These are phyloP conservation scores for Tylopilus vinaceipallidus DNA, from an alignment of 768 basidiomycete genomes.

Conservation along the genomic window DNA sequence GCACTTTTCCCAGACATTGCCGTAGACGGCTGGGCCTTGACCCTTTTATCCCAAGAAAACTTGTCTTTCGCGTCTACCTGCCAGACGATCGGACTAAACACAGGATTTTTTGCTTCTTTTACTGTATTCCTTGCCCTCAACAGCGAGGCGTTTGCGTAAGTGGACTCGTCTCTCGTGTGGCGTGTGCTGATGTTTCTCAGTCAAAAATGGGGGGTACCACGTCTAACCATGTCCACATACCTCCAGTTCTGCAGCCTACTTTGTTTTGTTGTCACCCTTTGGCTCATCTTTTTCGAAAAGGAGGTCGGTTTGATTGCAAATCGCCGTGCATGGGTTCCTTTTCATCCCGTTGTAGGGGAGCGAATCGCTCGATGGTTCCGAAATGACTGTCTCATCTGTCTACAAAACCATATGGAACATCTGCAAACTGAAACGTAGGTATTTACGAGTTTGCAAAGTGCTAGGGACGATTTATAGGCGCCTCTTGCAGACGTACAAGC, in stretches of 20 bases:
- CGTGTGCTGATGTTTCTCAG: slow-evolving; percentile 35
- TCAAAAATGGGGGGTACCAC: slow-evolving; percentile 73
- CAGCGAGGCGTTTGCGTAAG: slow-evolving; percentile 85
- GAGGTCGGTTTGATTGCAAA: slow-evolving; percentile 55
- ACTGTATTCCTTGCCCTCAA: slow-evolving; percentile 98
- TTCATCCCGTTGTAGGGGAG: slow-evolving; percentile 54
- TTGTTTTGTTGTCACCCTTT: slow-evolving; percentile 82
- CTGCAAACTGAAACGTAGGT: slow-evolving; percentile 82
- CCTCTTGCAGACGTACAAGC: slow-evolving; percentile 75
- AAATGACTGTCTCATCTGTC: slow-evolving; percentile 87
- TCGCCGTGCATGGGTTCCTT: background rate
- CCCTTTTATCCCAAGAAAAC: slow-evolving; percentile 87
- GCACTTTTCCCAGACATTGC: slow-evolving; percentile 82
- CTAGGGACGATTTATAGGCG: background rate
- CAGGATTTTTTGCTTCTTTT: slow-evolving; percentile 93
- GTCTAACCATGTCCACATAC: slow-evolving; percentile 72
- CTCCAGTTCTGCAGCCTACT: slow-evolving; percentile 82
- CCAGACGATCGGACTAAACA: slow-evolving; percentile 95
- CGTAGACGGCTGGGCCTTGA: slow-evolving; percentile 90
- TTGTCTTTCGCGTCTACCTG: slow-evolving; percentile 97
- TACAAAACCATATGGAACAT: slow-evolving; percentile 96
- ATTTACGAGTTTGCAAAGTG: background rate
- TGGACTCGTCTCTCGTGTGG: slow-evolving; percentile 5
- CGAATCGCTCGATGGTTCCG: slow-evolving; percentile 66
- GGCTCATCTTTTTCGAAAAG: slow-evolving; percentile 84